Percentiles rank a stretch among this genome's conserved stretches.
Evolutionary conservation across 176 grass and related monocot species (phyloP).

Genomic region (Musa beccarii): DNA sequence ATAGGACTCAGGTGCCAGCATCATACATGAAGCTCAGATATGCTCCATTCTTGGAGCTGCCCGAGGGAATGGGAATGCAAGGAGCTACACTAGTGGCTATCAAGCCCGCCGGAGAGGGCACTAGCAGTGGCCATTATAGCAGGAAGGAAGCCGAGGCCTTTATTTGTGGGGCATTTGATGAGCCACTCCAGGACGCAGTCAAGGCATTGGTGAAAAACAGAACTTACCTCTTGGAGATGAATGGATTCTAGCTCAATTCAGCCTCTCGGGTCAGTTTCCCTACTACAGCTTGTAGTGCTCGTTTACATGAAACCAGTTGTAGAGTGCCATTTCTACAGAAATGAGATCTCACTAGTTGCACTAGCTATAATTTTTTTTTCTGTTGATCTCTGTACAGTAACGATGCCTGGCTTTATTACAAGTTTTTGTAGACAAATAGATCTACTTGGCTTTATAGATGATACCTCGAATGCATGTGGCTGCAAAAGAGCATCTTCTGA

Average conservation of each 20-base stretch:
- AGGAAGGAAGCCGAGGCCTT: background rate
- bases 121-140: background rate
- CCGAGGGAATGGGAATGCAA: background rate
- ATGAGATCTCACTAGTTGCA: no score
- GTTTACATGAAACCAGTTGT: no score
- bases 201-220: background rate
- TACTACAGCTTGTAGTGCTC: no score
- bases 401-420: no score
- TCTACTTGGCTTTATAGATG: no score
- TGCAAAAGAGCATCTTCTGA: no score
- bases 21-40: background rate
- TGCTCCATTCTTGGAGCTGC: background rate
- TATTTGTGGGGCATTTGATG: background rate
- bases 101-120: background rate
- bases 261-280: conserved; percentile 7
- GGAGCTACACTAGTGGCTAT: background rate
- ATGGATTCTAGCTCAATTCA: conserved; percentile 27
- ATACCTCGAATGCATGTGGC: no score
- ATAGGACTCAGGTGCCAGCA: background rate
- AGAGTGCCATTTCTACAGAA: no score
- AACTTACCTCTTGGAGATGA: conserved; percentile 1
- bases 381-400: no score
- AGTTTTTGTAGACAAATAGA: no score
- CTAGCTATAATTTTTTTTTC: no score
- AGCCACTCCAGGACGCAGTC: background rate